These are phyloP conservation scores for Scedosporium apiospermum DNA, from an alignment of 2,329 filamentous ascomycete genomes.

Conservation along the genomic window DNA sequence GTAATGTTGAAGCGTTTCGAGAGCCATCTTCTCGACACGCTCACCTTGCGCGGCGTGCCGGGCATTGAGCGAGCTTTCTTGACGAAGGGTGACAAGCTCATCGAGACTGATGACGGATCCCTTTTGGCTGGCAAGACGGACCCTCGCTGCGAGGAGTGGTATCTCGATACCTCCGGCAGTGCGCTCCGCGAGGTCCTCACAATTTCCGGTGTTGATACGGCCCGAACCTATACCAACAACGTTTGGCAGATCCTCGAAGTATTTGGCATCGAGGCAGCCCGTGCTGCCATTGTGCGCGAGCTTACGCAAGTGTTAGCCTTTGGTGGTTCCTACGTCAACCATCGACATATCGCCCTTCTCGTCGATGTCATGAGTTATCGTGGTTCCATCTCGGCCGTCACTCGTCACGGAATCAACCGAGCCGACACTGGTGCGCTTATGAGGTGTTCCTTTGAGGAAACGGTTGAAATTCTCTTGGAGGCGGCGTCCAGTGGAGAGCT, in stretches of 20 bases:
- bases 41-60: conserved; percentile 82
- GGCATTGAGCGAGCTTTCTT: conserved; percentile 90
- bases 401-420: conserved; percentile 95
- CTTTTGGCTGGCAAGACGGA: conserved; percentile 67
- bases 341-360: conserved; percentile 88
- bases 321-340: conserved; percentile 98
- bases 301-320: conserved; percentile 90
- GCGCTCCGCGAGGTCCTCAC: conserved; percentile 74
- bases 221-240: conserved; percentile 85
- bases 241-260: conserved; percentile 91
- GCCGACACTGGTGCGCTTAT: conserved; percentile 96
- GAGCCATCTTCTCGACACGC: conserved; percentile 79
- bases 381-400: conserved; percentile 90
- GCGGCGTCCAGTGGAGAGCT: conserved; percentile 90
- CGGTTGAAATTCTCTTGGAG: conserved; percentile 94
- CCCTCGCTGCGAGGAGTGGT: conserved; percentile 78
- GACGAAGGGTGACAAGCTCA: conserved; percentile 65
- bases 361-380: conserved; percentile 98
- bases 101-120: conserved; percentile 59
- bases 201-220: conserved; percentile 80
- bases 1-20: conserved; percentile 88
- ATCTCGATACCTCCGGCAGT: conserved; percentile 89
- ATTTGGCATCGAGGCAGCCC: conserved; percentile 91
- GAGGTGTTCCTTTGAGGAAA: conserved; percentile 99
- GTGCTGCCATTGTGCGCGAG: conserved; percentile 77